Conservation (phyloP, 768 basidiomycete species). For the Leccinum incarnatum region DNA sequence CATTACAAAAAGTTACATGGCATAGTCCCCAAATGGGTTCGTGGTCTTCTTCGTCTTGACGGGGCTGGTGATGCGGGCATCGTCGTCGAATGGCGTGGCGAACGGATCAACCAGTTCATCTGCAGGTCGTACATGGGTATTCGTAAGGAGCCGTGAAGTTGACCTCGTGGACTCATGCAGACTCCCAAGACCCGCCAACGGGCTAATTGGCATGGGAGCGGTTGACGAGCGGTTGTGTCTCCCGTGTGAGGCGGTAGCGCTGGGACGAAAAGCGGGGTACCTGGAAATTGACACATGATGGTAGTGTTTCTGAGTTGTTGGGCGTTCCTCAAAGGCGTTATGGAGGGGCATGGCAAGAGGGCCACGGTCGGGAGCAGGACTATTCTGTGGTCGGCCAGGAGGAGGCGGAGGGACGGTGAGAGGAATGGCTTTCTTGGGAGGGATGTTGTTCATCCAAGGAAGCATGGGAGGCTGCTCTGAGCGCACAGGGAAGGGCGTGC, state of each 20-base stretch:
- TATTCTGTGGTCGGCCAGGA: constrained; percentile 28
- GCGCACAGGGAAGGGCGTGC: constrained; percentile 21
- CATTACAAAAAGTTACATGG: constrained; percentile 24
- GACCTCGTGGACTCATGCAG: constrained; percentile 30
- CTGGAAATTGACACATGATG: constrained; percentile 18
- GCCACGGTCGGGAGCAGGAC: constrained; percentile 21
- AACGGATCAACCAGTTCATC: constrained; percentile 49
- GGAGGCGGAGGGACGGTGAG: constrained; percentile 34
- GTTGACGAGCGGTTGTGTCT: constrained; percentile 24
- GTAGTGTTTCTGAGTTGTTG: constrained; percentile 15
- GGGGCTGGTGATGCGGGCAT: constrained; percentile 39
- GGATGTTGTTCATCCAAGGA: constrained; percentile 25
- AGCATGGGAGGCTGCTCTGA: constrained; percentile 30
- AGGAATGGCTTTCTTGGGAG: constrained; percentile 34
- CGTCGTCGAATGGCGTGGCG: constrained; percentile 79
- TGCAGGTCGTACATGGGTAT: constrained; percentile 41
- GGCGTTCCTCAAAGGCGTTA: constrained; percentile 35
- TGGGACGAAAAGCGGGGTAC: constrained; percentile 8
- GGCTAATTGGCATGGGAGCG: constrained; percentile 15
- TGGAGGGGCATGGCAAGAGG: constrained; percentile 42
- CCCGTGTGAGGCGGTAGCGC: constrained; percentile 10
- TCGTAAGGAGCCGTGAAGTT: constrained; percentile 44
- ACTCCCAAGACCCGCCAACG: constrained; percentile 15
- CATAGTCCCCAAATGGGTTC: constrained; percentile 48
- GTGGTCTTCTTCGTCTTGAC: constrained; percentile 44